Conservation (phyloP, 1,139 yeast genomes). For the Arxiozyma bovina region DNA sequence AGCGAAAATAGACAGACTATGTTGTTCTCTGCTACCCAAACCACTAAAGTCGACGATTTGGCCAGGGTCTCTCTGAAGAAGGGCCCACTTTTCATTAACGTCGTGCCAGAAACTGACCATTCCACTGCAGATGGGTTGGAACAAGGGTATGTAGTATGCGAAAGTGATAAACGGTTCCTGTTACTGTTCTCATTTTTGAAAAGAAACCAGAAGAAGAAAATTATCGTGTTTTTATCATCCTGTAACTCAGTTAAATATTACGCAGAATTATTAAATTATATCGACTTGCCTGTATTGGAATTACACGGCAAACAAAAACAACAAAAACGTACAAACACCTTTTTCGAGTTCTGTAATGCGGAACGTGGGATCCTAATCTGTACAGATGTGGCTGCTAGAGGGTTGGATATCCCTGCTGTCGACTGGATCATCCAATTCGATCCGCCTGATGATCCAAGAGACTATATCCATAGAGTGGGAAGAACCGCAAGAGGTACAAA, state of each 20-base stretch:
- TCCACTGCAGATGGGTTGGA: constrained; percentile 96
- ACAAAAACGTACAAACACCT: constrained; percentile 94
- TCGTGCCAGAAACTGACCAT: constrained; percentile 69
- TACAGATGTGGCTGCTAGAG: constrained; percentile 98
- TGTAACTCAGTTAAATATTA: constrained; percentile 96
- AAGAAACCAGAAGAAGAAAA: constrained; percentile 81
- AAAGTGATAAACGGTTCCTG: constrained; percentile 86
- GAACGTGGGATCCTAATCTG: constrained; percentile 86
- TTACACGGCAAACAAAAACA: constrained; percentile 97
- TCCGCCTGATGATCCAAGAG: constrained; percentile 99
- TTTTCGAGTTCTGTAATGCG: constrained; percentile 95
- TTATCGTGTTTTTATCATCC: constrained; percentile 89
- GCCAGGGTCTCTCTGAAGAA: constrained; percentile 93
- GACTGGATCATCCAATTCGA: constrained; percentile 97
- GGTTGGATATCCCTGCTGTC: constrained; percentile 92
- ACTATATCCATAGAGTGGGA: constrained; percentile 95
- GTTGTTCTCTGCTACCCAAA: constrained; percentile 97
- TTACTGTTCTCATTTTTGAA: constrained; percentile 85
- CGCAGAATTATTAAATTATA: constrained; percentile 87
- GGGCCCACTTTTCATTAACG: constrained; percentile 93
- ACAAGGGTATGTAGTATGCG: constrained; percentile 97
- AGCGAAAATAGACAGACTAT: constrained; percentile 90
- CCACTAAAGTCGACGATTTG: constrained; percentile 95
- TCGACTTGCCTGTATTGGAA: constrained; percentile 91
- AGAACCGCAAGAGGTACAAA: constrained; percentile 93